Evolutionary conservation across 768 basidiomycete species (phyloP).

Genomic region (Pulveroboletus sp.): DNA sequence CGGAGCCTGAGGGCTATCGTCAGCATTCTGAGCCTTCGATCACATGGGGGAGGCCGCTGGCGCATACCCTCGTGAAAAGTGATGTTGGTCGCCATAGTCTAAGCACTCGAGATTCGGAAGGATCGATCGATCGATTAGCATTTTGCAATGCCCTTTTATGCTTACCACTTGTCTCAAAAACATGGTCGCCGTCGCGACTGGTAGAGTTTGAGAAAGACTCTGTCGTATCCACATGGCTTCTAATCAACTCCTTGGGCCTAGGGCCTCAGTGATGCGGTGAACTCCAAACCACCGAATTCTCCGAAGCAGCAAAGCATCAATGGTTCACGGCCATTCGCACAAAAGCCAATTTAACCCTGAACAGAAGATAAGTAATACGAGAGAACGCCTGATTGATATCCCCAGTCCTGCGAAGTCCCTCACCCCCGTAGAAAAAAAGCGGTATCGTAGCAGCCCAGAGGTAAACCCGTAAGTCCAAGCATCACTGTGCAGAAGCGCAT

Average conservation of each 20-base stretch:
- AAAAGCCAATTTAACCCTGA: background rate
- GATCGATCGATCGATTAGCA: background rate
- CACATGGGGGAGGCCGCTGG: background rate
- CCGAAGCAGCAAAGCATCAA: constrained; percentile 7
- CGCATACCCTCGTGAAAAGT: constrained; percentile 64
- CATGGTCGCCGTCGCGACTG: no score
- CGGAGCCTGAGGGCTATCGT: constrained; percentile 55
- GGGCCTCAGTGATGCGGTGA: no score
- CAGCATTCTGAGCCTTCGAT: background rate
- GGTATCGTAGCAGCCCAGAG: constrained; percentile 13
- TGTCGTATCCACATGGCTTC: background rate
- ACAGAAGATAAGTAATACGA: constrained; percentile 3
- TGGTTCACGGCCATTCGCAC: background rate
- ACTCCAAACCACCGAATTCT: constrained; percentile 8
- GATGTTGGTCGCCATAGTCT: constrained; percentile 45
- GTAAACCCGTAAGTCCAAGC: background rate
- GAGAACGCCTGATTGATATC: constrained; percentile 2
- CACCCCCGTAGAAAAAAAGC: constrained; percentile 4
- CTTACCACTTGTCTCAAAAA: no score
- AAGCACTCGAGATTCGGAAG: background rate
- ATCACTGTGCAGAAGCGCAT: constrained; percentile 28
- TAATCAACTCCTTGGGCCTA: no score
- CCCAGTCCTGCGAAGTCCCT: constrained; percentile 25
- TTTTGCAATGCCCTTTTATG: constrained; percentile 11
- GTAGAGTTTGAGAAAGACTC: constrained; percentile 12